These are phyloP conservation scores for Filosporella fistucella DNA, from an alignment of 495 filamentous ascomycete species.

Conservation along the genomic window DNA sequence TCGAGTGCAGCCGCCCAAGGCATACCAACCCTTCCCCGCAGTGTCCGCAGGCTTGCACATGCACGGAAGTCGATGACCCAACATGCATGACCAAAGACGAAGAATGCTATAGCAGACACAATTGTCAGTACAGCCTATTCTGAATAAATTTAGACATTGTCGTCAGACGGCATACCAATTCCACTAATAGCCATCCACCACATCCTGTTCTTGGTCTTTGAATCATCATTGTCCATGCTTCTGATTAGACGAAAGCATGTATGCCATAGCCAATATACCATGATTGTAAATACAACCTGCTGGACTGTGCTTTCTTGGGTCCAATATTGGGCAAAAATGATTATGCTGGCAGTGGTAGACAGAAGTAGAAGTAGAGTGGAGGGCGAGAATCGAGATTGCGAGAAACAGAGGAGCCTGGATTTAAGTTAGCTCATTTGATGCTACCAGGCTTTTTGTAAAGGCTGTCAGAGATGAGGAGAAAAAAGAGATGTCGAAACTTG, in stretches of 20 bases:
- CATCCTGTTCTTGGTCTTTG: constrained; percentile 2
- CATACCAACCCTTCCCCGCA: constrained; percentile 6
- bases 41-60: background rate
- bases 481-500: no score
- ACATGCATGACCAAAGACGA: constrained; percentile 6
- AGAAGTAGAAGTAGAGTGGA: background rate
- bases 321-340: background rate
- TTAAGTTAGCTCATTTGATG: no score
- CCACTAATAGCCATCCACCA: constrained; percentile 7
- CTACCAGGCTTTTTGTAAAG: no score
- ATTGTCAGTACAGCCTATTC: no score
- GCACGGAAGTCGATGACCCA: constrained; percentile 6
- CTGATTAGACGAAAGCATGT: constrained; percentile 5
- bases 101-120: background rate
- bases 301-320: constrained; percentile 4
- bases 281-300: constrained; percentile 7
- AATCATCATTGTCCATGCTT: background rate
- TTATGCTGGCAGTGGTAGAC: background rate
- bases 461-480: no score
- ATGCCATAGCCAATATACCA: constrained; percentile 11
- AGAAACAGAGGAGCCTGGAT: constrained; percentile 6
- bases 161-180: background rate
- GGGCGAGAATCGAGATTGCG: constrained; percentile 1
- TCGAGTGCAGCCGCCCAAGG: constrained; percentile 8
- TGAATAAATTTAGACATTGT: background rate